Conservation (phyloP, 2,329 filamentous ascomycete genomes). For the Escovopsis weberi region DNA sequence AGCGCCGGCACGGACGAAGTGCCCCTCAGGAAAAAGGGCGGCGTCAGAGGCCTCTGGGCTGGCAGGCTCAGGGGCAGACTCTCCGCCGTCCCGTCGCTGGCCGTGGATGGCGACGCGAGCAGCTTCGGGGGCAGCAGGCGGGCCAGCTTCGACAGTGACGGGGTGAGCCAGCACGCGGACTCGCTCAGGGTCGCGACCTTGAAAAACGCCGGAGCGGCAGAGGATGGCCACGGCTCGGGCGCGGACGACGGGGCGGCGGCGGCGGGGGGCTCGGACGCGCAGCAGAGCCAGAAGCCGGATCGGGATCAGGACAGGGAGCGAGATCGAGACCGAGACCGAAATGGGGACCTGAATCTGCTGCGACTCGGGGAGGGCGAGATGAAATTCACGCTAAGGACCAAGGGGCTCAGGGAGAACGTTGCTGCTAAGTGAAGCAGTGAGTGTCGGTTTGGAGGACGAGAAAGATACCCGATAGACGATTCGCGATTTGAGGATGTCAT, state of each 20-base stretch:
- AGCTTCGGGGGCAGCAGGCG: conserved; percentile 26
- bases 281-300: background rate
- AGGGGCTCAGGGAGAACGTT: conserved; percentile 37
- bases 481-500: too few relatives aligned
- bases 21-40: conserved; percentile 46
- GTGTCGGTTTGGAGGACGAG: background rate
- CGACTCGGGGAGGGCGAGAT: conserved; percentile 29
- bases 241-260: background rate
- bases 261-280: too few relatives aligned
- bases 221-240: conserved; percentile 5
- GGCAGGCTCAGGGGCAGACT: conserved; percentile 28
- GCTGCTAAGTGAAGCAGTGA: background rate
- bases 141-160: conserved; percentile 30
- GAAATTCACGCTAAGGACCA: conserved; percentile 39
- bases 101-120: conserved; percentile 16
- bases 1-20: conserved; percentile 59
- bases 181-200: conserved; percentile 23
- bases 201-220: conserved; percentile 7
- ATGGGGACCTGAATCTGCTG: conserved; percentile 21
- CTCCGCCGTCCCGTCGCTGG: conserved; percentile 14
- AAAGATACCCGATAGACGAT: conserved; percentile 1
- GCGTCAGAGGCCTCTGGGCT: conserved; percentile 42
- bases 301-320: background rate
- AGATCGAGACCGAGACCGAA: conserved; percentile 1
- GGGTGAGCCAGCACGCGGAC: conserved; percentile 24